Base-by-base conservation (phyloP, 2,329 filamentous ascomycete species). In the Chaetomium sp. region DNA sequence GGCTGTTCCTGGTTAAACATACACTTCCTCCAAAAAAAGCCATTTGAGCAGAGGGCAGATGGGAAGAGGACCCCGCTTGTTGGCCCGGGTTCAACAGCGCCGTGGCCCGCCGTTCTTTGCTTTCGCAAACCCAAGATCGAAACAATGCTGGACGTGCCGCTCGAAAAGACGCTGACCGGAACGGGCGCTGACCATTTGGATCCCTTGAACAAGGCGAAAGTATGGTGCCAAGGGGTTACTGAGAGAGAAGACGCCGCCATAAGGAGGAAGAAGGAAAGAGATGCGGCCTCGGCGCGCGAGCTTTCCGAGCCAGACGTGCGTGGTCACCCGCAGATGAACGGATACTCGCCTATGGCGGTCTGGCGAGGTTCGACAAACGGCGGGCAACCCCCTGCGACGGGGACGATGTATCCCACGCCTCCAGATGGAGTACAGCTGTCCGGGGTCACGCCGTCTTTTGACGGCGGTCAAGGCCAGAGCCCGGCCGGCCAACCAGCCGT, bases 391-490 rank as follows among this genome's bases (percentile, higher is more conserved):
- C 76, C 66, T 8, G 56, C 68, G 12, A 54, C 69, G 2, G 83
- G 84, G 50, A 82, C 84, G 1, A 86, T 91, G 76, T 91, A 92
- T 72, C 89, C 87, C 9, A 92, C 89, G 6, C 89, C 89, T 1
- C 89, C 89, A 12, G 89, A 91, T 72, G 87, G 82, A 16, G 77
- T 88, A 21, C 86, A 86, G 49, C 75, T 78, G 2, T 75, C 81
- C 10, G 86, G 81, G 3, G 79, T 83, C 7, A 85, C 84, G 0
- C 83, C 85, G 4, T 83, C 83, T 1, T 79, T 87, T 60, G 86
- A 89, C 64, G 82, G 81, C 5, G 80, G 79, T 2, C 77, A 79
- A 1, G 83, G 83, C 3, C 56, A 50, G 1, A 89, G 86, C 60
- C 86, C 87, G 0, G 81, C 79, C 3, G 84, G 85, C 50, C 77